A percentile compares a stretch with the other conserved stretches of the same genome.
Conservation (phyloP, 495 filamentous ascomycete species). For the Trichoderma orchidacearum region DNA sequence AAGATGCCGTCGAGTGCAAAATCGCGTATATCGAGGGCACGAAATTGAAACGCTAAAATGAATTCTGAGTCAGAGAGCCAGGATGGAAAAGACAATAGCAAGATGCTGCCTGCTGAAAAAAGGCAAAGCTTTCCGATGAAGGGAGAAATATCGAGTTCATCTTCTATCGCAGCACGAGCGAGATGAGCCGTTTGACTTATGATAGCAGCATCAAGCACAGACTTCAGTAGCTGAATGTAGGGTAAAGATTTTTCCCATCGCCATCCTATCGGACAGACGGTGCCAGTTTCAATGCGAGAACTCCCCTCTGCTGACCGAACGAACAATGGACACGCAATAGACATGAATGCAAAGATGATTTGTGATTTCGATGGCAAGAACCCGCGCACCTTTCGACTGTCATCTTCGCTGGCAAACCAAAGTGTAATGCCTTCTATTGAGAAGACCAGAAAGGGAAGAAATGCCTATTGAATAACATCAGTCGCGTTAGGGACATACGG, state of each 20-base stretch:
- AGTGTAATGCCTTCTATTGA: not conserved
- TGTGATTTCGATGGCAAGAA: not conserved
- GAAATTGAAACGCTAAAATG: not conserved
- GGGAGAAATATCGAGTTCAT: not conserved
- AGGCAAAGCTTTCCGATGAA: not conserved
- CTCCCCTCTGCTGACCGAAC: not conserved
- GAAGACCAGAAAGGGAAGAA: not conserved
- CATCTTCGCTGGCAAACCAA: not conserved
- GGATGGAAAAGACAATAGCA: not conserved
- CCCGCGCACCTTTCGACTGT: not conserved
- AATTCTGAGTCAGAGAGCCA: not conserved
- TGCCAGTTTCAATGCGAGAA: not conserved
- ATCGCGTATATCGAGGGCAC: not conserved
- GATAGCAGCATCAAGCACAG: not conserved
- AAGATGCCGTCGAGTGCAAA: not conserved
- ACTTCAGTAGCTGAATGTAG: not conserved
- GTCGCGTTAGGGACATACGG: not conserved
- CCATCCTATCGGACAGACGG: not conserved
- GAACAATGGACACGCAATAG: not conserved
- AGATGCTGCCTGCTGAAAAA: not conserved
- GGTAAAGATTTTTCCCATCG: not conserved
- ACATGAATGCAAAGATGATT: not conserved
- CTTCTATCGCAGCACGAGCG: not conserved
- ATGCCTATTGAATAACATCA: not conserved
- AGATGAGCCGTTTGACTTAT: not conserved